A percentile compares a stretch with the other conserved stretches of the same genome.
Evolutionary conservation across 192 early-diverging fungal species (phyloP).

Genomic region (Podila verticillata): DNA sequence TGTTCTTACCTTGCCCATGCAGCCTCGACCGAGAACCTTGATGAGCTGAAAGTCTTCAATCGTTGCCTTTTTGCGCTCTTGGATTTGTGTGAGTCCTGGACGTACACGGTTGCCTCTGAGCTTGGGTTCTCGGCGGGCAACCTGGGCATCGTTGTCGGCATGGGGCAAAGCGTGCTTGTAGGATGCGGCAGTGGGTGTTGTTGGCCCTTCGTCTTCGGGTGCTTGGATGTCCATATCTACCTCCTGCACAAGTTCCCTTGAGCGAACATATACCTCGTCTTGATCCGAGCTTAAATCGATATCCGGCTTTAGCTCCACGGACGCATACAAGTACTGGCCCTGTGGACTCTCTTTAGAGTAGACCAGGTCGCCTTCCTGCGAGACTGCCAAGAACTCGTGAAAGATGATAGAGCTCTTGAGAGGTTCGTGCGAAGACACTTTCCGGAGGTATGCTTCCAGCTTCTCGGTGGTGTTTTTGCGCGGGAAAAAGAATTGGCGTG

Average conservation of each 20-base stretch:
- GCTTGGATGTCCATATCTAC: not conserved
- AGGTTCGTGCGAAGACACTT: slow-evolving; percentile 48
- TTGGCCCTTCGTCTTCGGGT: not conserved
- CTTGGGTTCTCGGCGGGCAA: slow-evolving; percentile 2
- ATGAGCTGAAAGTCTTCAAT: slow-evolving; percentile 63
- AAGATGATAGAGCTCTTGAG: slow-evolving; percentile 53
- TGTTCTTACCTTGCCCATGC: slow-evolving; percentile 71
- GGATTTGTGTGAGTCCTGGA: slow-evolving; percentile 15
- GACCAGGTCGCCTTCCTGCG: slow-evolving; percentile 58
- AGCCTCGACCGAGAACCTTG: slow-evolving; percentile 67
- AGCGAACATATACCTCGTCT: not conserved
- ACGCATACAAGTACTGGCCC: not conserved
- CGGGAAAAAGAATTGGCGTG: slow-evolving; percentile 46
- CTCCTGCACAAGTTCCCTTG: not conserved
- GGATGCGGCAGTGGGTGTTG: not conserved
- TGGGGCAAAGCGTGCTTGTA: not conserved
- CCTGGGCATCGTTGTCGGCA: not conserved
- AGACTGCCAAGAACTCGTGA: slow-evolving; percentile 58
- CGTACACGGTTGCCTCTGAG: slow-evolving; percentile 22
- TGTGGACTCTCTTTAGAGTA: slow-evolving; percentile 47
- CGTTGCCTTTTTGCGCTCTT: slow-evolving; percentile 35
- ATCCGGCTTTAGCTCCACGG: not conserved
- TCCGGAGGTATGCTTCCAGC: slow-evolving; percentile 57
- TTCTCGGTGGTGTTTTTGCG: slow-evolving; percentile 59
- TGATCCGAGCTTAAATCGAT: not conserved